These are phyloP conservation scores for Pleoardoris graminearum DNA, from an alignment of 2,329 filamentous ascomycete species.

Conservation along the genomic window DNA sequence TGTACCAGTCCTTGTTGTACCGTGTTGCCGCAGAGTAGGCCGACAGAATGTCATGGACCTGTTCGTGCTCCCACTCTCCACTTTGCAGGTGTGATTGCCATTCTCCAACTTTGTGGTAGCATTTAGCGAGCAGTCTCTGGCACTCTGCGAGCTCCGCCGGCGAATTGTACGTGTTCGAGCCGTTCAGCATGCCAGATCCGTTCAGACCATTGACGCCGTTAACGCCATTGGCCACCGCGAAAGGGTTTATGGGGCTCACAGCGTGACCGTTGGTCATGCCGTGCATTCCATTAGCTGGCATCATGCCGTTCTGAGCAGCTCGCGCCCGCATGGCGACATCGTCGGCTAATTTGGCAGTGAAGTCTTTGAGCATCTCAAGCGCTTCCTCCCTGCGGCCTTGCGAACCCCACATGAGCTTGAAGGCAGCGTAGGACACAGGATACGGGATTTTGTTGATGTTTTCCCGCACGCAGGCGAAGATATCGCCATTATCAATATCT, in stretches of 20 bases:
- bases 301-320: constrained; percentile 42
- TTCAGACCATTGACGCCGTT: constrained; percentile 52
- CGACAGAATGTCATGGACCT: constrained; percentile 84
- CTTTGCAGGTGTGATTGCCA: constrained; percentile 88
- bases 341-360: constrained; percentile 62
- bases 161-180: constrained; percentile 29
- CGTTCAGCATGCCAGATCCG: constrained; percentile 37
- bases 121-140: constrained; percentile 81
- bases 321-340: constrained; percentile 54
- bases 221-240: constrained; percentile 54
- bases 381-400: constrained; percentile 42
- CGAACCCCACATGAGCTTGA: constrained; percentile 95
- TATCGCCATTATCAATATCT: constrained; percentile 42
- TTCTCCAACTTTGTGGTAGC: constrained; percentile 93
- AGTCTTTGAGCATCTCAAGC: constrained; percentile 64
- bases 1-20: constrained; percentile 96
- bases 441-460: constrained; percentile 60
- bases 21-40: constrained; percentile 91
- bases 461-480: constrained; percentile 41
- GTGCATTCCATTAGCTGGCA: constrained; percentile 44
- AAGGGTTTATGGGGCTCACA: constrained; percentile 39
- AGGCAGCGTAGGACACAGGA: constrained; percentile 90
- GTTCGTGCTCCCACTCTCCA: constrained; percentile 84
- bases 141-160: constrained; percentile 56
- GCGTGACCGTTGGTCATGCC: constrained; percentile 49